Conservation (phyloP, 371 early-diverging fungal species). For the Mortierella sp. region DNA sequence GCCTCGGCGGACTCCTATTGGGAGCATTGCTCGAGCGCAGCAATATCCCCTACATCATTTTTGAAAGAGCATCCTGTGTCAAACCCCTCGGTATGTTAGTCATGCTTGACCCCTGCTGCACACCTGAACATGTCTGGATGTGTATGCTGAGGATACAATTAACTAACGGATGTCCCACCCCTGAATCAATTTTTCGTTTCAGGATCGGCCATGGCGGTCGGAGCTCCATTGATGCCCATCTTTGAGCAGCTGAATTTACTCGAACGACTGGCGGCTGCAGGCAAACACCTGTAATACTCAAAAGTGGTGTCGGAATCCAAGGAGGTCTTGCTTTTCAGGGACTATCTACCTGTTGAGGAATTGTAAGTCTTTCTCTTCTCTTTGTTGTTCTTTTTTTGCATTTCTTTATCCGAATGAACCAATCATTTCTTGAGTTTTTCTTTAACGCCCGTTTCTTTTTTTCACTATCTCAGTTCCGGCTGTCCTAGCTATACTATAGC, state of each 20-base stretch:
- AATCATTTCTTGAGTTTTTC: too few species aligned
- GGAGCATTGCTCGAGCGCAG: background rate
- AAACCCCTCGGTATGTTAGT: too few species aligned
- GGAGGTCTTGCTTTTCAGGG: background rate
- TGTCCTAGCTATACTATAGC: too few species aligned
- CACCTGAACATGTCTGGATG: too few species aligned
- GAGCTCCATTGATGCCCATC: background rate
- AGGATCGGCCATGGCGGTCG: background rate
- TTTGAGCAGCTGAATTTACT: background rate
- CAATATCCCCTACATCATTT: conserved; percentile 2
- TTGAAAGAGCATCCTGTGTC: background rate
- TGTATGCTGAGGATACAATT: too few species aligned
- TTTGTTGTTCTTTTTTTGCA: background rate
- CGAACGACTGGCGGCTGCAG: background rate
- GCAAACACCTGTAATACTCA: background rate
- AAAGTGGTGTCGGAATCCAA: background rate
- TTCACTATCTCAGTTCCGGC: too few species aligned
- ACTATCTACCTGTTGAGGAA: background rate
- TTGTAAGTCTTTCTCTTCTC: background rate
- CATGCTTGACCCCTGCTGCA: too few species aligned
- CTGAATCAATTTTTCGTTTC: too few species aligned
- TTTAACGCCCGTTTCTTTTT: too few species aligned
- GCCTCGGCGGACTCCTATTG: conserved; percentile 3
- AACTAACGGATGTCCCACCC: too few species aligned
- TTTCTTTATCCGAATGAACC: too few species aligned